phyloP scores from a whole-genome alignment of 257 asterid genomes.

The Gynochthodes officinalis region DNA sequence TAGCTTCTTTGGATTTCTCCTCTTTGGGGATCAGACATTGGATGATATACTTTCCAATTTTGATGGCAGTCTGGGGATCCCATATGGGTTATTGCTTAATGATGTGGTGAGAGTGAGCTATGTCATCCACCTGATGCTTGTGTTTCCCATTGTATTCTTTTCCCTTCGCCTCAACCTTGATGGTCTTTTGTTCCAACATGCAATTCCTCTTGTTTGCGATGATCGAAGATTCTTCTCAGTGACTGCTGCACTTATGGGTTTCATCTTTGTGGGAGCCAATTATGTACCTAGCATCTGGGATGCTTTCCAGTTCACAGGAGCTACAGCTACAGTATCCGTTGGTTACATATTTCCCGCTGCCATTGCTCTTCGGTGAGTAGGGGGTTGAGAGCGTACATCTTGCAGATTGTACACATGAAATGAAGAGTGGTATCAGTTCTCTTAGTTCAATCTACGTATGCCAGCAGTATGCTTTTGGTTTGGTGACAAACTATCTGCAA shows the following conservation, averaged over 20 bases:
- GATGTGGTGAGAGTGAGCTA: slow-evolving; percentile 83
- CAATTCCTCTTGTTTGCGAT: slow-evolving; percentile 65
- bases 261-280: slow-evolving; percentile 76
- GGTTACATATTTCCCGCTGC: slow-evolving; percentile 86
- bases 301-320: slow-evolving; percentile 92
- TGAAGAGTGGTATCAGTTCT: no score
- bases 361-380: slow-evolving; percentile 63
- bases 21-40: slow-evolving; percentile 69
- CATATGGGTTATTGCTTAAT: slow-evolving; percentile 55
- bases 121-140: slow-evolving; percentile 82
- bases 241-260: slow-evolving; percentile 58
- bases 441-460: not conserved
- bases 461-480: not conserved
- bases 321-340: slow-evolving; percentile 82
- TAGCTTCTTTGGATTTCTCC: slow-evolving; percentile 79
- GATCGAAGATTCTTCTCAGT: slow-evolving; percentile 56
- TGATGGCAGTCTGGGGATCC: slow-evolving; percentile 80
- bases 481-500: not conserved
- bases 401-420: not conserved
- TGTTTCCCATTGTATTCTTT: slow-evolving; percentile 75
- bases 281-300: slow-evolving; percentile 86
- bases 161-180: slow-evolving; percentile 82
- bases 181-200: slow-evolving; percentile 63
- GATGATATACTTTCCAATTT: slow-evolving; percentile 86
- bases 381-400: not conserved